Evolutionary conservation across 2,329 filamentous ascomycete species (phyloP), one percentile per base, ranked within the genome.

Genomic region (Clarireedia homoeocarpa): DNA sequence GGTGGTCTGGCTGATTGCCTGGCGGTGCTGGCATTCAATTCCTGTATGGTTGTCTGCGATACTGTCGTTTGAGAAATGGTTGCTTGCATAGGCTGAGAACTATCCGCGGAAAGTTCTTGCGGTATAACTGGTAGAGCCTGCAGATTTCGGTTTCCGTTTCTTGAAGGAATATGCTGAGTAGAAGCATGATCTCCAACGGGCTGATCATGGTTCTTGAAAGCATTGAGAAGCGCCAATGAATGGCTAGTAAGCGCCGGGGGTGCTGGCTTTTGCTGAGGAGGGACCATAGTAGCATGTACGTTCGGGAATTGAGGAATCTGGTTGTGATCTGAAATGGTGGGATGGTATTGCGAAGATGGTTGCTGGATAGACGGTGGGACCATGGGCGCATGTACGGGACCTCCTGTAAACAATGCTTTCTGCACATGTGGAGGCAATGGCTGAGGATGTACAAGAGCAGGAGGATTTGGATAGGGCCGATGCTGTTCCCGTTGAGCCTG

Each of bases 381-480:
- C 59, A 62, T 64, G 55, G 61, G 64, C 52, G 61, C 55, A 61
- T 68, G 48, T 67, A 69, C 47, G 62, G 65, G 47, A 62, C 67
- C 58, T 65, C 71, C 26, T 69, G 75, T 74, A 45, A 81, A 76
- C 55, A 80, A 70, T 6, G 75, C 74, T 59, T 77, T 75, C 57
- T 82, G 80, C 1, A 81, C 77, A 48, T 81, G 78, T 6, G 78
- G 80, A 27, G 79, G 80, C 10, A 69, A 59, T 49, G 69, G 68
- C 58, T 71, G 70, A 12, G 68, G 68, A 52, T 70, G 67, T 54
- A 69, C 61, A 7, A 72, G 53, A 52, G 69, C 67, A 42, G 62
- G 67, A 42, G 62, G 67, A 61, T 66, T 67, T 45, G 61, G 55
- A 58, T 66, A 61, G 38, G 60, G 60, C 47, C 62, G 61, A 48